Conservation (phyloP, 192 early-diverging fungal genomes). For the Entophlyctis luteolus region DNA sequence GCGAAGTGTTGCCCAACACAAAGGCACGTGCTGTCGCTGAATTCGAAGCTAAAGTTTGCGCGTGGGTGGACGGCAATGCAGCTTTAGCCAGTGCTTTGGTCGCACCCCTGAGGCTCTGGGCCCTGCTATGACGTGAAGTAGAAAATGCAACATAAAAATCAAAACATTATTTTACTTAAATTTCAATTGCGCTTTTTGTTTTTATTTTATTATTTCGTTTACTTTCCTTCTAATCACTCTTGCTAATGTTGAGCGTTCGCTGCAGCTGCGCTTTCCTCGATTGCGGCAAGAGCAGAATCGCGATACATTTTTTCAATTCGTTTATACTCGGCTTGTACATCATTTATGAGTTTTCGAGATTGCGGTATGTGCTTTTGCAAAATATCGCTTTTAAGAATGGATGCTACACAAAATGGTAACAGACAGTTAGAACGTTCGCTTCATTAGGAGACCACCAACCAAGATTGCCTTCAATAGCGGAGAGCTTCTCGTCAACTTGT, state of each 20-base stretch:
- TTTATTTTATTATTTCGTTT: background rate
- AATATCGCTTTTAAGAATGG: slow-evolving; percentile 9
- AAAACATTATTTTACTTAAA: background rate
- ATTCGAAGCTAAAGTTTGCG: background rate
- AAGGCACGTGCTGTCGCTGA: background rate
- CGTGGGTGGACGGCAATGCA: background rate
- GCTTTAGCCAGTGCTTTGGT: background rate
- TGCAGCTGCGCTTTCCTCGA: slow-evolving; percentile 1
- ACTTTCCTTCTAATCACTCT: background rate
- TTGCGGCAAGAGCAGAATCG: slow-evolving; percentile 24
- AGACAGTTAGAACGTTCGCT: background rate
- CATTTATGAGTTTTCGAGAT: slow-evolving; percentile 31
- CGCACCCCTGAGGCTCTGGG: background rate
- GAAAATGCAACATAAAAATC: background rate
- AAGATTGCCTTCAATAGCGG: slow-evolving; percentile 39
- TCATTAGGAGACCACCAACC: slow-evolving; percentile 19
- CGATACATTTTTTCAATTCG: slow-evolving; percentile 38
- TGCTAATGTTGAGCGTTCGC: background rate
- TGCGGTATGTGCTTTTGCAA: slow-evolving; percentile 29
- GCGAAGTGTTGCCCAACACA: background rate
- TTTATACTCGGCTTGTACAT: slow-evolving; percentile 38
- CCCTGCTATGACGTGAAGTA: background rate
- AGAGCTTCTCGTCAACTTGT: slow-evolving; percentile 31
- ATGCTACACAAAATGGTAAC: background rate
- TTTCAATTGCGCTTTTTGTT: background rate